Percentiles rank a stretch among this genome's conserved stretches.
These are phyloP conservation scores for Fraxinus albicans DNA, from an alignment of 305 asterid species.

Conservation along the genomic window DNA sequence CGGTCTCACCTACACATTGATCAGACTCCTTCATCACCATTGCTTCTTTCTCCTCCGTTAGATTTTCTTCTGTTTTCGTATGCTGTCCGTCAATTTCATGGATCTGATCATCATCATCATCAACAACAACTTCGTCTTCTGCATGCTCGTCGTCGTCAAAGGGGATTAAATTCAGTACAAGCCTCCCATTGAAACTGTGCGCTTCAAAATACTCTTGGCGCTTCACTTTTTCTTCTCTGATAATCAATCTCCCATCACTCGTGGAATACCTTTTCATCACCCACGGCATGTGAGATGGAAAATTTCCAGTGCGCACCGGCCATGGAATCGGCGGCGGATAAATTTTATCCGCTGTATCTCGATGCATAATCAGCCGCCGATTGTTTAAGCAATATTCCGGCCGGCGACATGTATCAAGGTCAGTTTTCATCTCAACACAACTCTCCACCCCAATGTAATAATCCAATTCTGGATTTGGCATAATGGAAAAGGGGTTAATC, in stretches of 20 bases:
- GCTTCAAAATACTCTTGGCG: constrained; percentile 57
- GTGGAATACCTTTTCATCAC: constrained; percentile 50
- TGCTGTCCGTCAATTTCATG: background rate
- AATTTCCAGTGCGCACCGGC: constrained; percentile 27
- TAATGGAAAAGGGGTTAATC: background rate
- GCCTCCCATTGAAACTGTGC: constrained; percentile 56
- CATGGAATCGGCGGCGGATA: constrained; percentile 55
- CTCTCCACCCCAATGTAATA: constrained; percentile 57
- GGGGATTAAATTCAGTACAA: constrained; percentile 51
- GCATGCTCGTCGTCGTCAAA: constrained; percentile 13
- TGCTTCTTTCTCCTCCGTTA: constrained; percentile 1
- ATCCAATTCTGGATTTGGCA: constrained; percentile 30
- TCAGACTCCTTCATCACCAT: constrained; percentile 8
- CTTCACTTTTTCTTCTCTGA: constrained; percentile 39
- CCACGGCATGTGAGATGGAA: constrained; percentile 52
- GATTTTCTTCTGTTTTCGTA: background rate
- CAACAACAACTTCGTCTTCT: background rate
- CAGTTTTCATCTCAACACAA: constrained; percentile 36
- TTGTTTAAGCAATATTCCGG: background rate
- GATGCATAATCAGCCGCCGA: constrained; percentile 1
- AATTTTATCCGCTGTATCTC: constrained; percentile 10
- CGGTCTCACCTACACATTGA: constrained; percentile 22
- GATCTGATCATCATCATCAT: background rate
- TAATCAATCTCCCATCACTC: constrained; percentile 44
- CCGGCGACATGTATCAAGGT: background rate